Evolutionary conservation across 768 basidiomycete genomes (phyloP), one percentile per base, ranked within the genome.

Genomic region (Pulveroboletus frians): DNA sequence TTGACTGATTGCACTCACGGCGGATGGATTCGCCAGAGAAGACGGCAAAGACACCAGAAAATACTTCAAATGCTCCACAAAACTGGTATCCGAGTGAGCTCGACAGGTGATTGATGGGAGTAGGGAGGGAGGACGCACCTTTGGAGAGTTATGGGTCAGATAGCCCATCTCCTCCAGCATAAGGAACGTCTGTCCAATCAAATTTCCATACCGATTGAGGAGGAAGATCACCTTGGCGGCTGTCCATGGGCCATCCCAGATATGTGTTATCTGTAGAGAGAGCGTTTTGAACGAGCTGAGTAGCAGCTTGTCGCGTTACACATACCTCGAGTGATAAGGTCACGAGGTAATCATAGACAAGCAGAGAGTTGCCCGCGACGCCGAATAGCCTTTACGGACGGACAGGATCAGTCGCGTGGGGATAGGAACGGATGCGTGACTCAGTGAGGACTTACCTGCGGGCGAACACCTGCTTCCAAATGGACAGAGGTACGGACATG

Each of bases 311-410:
- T 17, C 9, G 14, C 4, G 21, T 11, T 10, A 41, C 11, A 56
- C 58, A 10, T 27, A 62, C 64, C 51, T 68, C 66, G 47, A 61
- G 52, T 9, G 47, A 26, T 32, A 66, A 6, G 17, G 66, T 68
- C 1, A 66, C 41, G 37, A 66, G 11, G 43, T 64, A 57, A 31
- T 66, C 64, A 17, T 65, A 64, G 7, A 57, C 34, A 5, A 66
- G 61, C 3, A 66, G 30, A 15, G 61, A 40, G 23, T 42, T 36
- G 18, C 64, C 66, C 39, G 57, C 41, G 39, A 62, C 29, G 20
- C 53, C 45, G 30, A 32, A 39, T 2, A 27, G 1, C 39, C 62
- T 64, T 26, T 2, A 26, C 23, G 23, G 3, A 17, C 9, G 0
- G 5, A 35, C 1, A 17, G 34, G 17, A 35, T 60, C n/a, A 40